Evolutionary conservation across 306 rosid genomes (phyloP).

Genomic region (Fragaria nilgerrensis): DNA sequence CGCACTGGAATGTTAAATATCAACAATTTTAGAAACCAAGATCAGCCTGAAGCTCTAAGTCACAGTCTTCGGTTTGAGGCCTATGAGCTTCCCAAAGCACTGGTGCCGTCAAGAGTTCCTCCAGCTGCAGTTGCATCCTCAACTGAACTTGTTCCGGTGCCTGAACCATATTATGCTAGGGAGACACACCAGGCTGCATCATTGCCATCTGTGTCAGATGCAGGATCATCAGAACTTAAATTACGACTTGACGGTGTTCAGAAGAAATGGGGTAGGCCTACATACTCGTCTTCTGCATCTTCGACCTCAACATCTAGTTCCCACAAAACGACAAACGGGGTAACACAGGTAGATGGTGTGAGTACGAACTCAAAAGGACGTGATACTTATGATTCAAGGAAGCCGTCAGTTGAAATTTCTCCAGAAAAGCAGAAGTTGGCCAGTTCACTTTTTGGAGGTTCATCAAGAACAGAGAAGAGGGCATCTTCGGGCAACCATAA

Average conservation of each 20-base stretch:
- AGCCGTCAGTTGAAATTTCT: constrained; percentile 52
- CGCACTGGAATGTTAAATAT: constrained; percentile 47
- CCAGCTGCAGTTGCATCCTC: constrained; percentile 46
- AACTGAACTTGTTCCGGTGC: constrained; percentile 62
- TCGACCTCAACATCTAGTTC: constrained; percentile 43
- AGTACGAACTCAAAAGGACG: constrained; percentile 43
- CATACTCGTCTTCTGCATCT: constrained; percentile 50
- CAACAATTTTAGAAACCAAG: constrained; percentile 50
- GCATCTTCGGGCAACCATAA: constrained; percentile 47
- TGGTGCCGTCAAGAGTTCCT: constrained; percentile 41
- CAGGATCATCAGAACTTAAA: constrained; percentile 59
- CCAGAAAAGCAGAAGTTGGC: constrained; percentile 90
- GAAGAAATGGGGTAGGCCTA: constrained; percentile 77
- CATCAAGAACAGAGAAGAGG: constrained; percentile 60
- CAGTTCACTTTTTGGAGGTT: constrained; percentile 79
- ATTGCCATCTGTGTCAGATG: constrained; percentile 46
- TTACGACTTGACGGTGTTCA: constrained; percentile 87
- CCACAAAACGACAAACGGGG: constrained; percentile 58
- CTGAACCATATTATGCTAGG: constrained; percentile 57
- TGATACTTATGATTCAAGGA: constrained; percentile 54
- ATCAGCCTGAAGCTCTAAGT: constrained; percentile 54
- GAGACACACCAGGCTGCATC: constrained; percentile 52
- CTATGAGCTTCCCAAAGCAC: constrained; percentile 73
- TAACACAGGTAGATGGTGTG: constrained; percentile 44
- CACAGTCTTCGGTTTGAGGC: constrained; percentile 84